Conservation (phyloP, 1,284 basidiomycete genomes). For the Somion occarium region DNA sequence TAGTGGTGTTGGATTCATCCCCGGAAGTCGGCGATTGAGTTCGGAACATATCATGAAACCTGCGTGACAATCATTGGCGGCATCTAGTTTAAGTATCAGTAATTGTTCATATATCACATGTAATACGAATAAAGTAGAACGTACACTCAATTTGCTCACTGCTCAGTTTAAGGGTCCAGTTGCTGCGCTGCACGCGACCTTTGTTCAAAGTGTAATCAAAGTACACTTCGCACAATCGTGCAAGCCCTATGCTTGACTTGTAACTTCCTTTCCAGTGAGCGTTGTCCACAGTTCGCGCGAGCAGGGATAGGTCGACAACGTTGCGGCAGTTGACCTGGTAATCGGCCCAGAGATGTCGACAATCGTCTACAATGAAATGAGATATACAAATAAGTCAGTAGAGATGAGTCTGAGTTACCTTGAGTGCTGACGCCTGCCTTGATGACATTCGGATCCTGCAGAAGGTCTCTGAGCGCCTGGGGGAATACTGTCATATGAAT, state of each 20-base stretch:
- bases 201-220: constrained; percentile 47
- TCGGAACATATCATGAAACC: constrained; percentile 46
- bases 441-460: constrained; percentile 43
- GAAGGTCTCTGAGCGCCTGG: constrained; percentile 39
- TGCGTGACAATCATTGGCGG: constrained; percentile 66
- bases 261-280: constrained; percentile 64
- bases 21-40: constrained; percentile 36
- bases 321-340: constrained; percentile 43
- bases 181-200: constrained; percentile 54
- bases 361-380: constrained; percentile 44
- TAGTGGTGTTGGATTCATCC: constrained; percentile 37
- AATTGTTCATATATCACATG: constrained; percentile 11
- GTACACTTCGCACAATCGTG: constrained; percentile 56
- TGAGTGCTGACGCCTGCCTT: constrained; percentile 74
- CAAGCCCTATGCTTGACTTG: constrained; percentile 48
- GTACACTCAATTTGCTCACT: constrained; percentile 52
- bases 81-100: constrained; percentile 41
- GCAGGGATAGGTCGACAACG: constrained; percentile 62
- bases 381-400: neutral
- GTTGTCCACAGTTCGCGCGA: constrained; percentile 67
- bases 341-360: constrained; percentile 56
- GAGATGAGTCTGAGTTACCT: constrained; percentile 33
- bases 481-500: constrained; percentile 47
- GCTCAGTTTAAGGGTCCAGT: constrained; percentile 56
- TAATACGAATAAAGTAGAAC: constrained; percentile 14